A percentile compares a stretch with the other conserved stretches of the same genome.
These are phyloP conservation scores for Trichoderma simmonsii DNA, from an alignment of 2,329 filamentous ascomycete species.

Conservation along the genomic window DNA sequence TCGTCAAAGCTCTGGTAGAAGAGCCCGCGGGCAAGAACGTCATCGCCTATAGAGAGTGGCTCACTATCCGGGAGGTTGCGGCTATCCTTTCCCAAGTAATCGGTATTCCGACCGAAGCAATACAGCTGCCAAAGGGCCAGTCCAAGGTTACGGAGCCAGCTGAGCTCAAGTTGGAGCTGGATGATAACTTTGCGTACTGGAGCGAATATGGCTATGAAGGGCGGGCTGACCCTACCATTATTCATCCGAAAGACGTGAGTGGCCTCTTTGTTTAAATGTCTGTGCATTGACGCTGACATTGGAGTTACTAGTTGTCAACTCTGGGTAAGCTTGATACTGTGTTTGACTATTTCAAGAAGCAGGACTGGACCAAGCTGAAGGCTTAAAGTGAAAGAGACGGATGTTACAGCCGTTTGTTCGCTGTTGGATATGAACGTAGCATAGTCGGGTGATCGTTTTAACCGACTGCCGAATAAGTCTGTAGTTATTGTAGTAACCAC, in stretches of 20 bases:
- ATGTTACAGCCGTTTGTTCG: neutral
- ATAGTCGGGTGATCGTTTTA: too few species aligned
- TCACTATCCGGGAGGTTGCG: slow-evolving; percentile 22
- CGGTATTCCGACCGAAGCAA: slow-evolving; percentile 15
- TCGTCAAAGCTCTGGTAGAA: slow-evolving; percentile 25
- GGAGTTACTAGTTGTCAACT: neutral
- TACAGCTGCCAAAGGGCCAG: slow-evolving; percentile 1
- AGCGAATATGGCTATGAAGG: slow-evolving; percentile 23
- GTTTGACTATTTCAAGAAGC: slow-evolving; percentile 18
- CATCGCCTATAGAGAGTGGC: slow-evolving; percentile 26
- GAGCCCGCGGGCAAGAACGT: slow-evolving; percentile 24
- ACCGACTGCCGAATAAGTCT: neutral
- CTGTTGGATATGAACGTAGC: neutral
- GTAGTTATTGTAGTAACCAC: neutral
- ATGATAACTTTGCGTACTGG: slow-evolving; percentile 16
- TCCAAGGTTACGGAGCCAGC: neutral
- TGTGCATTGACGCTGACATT: neutral
- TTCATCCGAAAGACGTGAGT: slow-evolving; percentile 21
- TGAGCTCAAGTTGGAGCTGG: slow-evolving; percentile 13
- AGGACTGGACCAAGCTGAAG: slow-evolving; percentile 29
- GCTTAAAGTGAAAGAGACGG: neutral
- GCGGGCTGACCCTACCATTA: slow-evolving; percentile 19
- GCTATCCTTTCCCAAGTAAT: slow-evolving; percentile 22
- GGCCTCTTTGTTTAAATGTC: neutral
- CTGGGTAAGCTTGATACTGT: slow-evolving; percentile 12